Evolutionary conservation across 1,284 basidiomycete species (phyloP), one percentile per base, ranked within the genome.

Genomic region (Sphagnurus paluster): DNA sequence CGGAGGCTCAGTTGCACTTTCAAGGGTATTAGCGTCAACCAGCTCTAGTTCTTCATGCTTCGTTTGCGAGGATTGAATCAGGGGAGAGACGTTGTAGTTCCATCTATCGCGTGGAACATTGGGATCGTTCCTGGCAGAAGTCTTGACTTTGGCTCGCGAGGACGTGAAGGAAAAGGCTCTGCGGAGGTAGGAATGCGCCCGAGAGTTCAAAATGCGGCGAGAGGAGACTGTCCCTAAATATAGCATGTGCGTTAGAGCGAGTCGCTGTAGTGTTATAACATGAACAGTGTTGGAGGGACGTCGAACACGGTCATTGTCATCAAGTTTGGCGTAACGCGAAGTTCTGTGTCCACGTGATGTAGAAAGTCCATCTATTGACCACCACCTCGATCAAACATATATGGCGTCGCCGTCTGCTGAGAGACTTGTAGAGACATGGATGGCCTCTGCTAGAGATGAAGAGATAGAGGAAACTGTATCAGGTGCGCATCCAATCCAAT

Each of bases 1-100:
- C 2, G 95, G 96, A 2, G 89, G 91, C 39, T 74, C 69, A n/a
- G 65, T 71, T 45, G 71, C 68, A 45, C 64, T 66, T 51, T 82
- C 79, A 42, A 95, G 67, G 47, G 87, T 79, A 53, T 84, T 82
- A 5, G 93, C 87, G 5, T 86, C 87, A 49, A 96, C 85, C 30
- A 80, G 70, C 14, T 75, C 75, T 64, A 87, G 88, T 8, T 76
- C 66, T 48, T 72, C 55, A 50, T 79, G 72, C 38, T 67, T 80
- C 59, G 60, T 60, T 23, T 69, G 59, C 25, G 77, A 69, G 10
- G 66, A 63, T 17, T 80, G 76, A 30, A 74, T 68, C 55, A 87
- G 66, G 64, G 62, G 69, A 64, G 66, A 78, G 36, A 50, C 70
- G 57, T 89, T 90, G 64, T 86, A 90, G 66, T 88, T 89, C 74